Base-by-base conservation (phyloP, 2,329 filamentous ascomycete genomes). In the Stenocarpella maydis region DNA sequence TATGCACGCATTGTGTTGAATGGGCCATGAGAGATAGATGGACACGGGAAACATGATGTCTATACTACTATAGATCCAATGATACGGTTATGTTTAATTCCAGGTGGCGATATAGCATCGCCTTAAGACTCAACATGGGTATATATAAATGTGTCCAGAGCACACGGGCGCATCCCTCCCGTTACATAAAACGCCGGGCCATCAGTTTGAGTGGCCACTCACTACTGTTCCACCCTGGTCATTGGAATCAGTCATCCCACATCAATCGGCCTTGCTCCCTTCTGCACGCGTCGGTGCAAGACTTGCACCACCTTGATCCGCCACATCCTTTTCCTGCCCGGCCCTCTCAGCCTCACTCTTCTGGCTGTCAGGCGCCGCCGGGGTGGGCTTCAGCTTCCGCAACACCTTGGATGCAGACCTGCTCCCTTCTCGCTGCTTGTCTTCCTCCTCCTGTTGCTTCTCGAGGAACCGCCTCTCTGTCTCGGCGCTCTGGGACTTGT, bases 401-500 rank as follows among this genome's bases (percentile, higher is more conserved):
- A 84, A 74, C 19, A 84, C 71, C 72, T 75, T 78, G 4, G 75
- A 71, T 34, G 73, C 71, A 1, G 72, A 72, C n/a, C 53, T 69
- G 26, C 72, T 75, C 70, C 73, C 74, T 34, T 78, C 77, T 69
- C 79, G 93, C 71, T 77, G 76, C 47, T 74, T 75, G 60, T 78
- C 76, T 28, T 75, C 74, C 63, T 75, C 74, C 50, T 77, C 74
- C 66, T 75, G 75, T 73, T 83, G 78, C 74, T 78, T 75, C 73
- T 82, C 79, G 60, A 84, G 72, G 39, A 83, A 78, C 69, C 81
- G 76, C 68, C 83, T 79, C 76, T 88, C 86, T 73, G 80, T 84
- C 68, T 82, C 81, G 47, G 87, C 85, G 73, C 90, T 86, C 78
- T 91, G 83, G 73, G 84, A 89, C 76, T 87, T 85, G 64, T 91